Base-by-base conservation (phyloP, 2,329 filamentous ascomycete species). In the Cadophora luteo-olivacea region DNA sequence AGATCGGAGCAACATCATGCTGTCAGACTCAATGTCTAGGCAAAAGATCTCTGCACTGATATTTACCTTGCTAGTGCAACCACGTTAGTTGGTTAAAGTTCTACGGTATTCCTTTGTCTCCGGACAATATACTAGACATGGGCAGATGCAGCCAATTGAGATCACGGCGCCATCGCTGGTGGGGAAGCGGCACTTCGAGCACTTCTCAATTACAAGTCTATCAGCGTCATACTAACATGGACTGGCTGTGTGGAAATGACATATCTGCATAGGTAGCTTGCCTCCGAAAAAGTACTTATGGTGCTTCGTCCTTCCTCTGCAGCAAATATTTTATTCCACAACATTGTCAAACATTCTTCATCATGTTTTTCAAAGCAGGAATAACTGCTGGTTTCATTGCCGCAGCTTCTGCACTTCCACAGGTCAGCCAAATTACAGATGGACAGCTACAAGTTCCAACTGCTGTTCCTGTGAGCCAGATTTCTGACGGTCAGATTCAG, bases 371-470 rank as follows among this genome's bases (percentile, higher is more conserved):
- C 61, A 72, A 68, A 66, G 61, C 67, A 65, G 66, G 65, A 36
- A 4, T 73, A 58, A 68, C 63, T 66, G 70, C 58, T 57, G 73
- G 70, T 45, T 66, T 74, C 16, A 41, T 72, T 25, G 73, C 69
- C 67, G 48, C 55, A 24, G 72, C 55, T 14, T 16, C 49, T 68
- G 73, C 73, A 58, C 45, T 68, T 8, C 73, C 73, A 60, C 64
- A 66, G 45, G 66, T 69, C 22, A 68, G 36, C 38, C 68, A 71
- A 49, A 68, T 72, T 19, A 25, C 45, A 38, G 54, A 70, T 67
- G 66, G 66, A 0, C 67, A 71, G 33, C 51, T 69, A 19, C 68
- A 69, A 61, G 65, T n/a, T 16, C 64, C 65, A 3, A 61, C 54
- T 11, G 45, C 33, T 11, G 22, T 36, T 6, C 51, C 64, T 25